These are phyloP conservation scores for Entomortierella lignicola DNA, from an alignment of 192 early-diverging fungal species.

Conservation along the genomic window DNA sequence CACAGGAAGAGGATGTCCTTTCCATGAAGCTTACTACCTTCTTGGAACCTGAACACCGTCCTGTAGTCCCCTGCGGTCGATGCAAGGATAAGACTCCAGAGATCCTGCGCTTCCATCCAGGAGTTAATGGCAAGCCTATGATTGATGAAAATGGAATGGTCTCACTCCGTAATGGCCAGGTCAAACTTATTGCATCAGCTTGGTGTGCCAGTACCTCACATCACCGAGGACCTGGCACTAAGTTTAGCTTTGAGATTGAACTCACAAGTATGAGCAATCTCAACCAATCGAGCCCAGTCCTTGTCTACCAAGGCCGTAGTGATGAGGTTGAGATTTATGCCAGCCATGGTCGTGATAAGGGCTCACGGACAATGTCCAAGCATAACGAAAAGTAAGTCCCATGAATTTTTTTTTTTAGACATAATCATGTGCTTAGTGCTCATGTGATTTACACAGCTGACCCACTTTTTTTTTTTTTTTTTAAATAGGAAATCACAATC, in stretches of 20 bases:
- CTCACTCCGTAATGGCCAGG: conserved; percentile 41
- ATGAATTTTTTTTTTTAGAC: conserved; percentile 14
- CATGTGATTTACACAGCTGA: conserved; percentile 10
- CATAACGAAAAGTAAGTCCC: conserved; percentile 17
- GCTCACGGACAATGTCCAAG: conserved; percentile 36
- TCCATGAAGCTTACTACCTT: conserved; percentile 45
- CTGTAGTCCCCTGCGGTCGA: conserved; percentile 48
- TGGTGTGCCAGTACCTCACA: conserved; percentile 55
- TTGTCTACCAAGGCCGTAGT: conserved; percentile 49
- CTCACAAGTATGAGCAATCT: conserved; percentile 33
- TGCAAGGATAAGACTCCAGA: conserved; percentile 55
- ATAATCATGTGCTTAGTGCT: neutral
- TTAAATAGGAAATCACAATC: conserved; percentile 49
- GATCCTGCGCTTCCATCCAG: conserved; percentile 47
- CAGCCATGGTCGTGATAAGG: conserved; percentile 52
- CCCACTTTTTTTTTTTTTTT: neutral
- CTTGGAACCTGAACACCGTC: conserved; percentile 49
- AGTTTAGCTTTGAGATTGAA: conserved; percentile 54
- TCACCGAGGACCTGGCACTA: conserved; percentile 52
- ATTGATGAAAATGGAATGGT: conserved; percentile 56
- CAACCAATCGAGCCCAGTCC: conserved; percentile 12
- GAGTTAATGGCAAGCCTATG: conserved; percentile 54
- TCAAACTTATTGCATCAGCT: conserved; percentile 49
- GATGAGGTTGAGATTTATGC: conserved; percentile 54
- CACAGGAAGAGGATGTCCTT: conserved; percentile 51